Base-by-base conservation (phyloP, 805 yeast genomes). In the Metschnikowia lunata region DNA sequence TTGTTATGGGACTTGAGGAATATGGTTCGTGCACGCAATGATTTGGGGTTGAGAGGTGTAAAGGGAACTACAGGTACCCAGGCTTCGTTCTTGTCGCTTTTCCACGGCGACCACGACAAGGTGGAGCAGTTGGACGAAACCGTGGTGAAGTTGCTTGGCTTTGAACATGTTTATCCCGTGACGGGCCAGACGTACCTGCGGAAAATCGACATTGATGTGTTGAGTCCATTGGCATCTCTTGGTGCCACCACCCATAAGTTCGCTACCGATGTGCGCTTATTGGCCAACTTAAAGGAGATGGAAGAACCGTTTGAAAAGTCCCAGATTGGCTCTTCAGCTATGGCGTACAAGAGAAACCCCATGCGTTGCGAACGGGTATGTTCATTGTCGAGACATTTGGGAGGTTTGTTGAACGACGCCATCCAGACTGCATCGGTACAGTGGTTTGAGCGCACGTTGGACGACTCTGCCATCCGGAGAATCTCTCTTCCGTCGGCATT, bases 1-100 rank as follows among this genome's bases (percentile, higher is more conserved):
- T 75, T 93, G 59, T 76, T 93, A 59, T 93, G 98, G 99, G 99
- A 93, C 71, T 79, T 93, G 67, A 82, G 99, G 72, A 93, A 93
- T 73, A 79, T 93, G 74, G 83, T 78, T 55, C 85, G 99, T 71
- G 98, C 98, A 39, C 84, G 99, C 73, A 85, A 91, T 62, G 99
- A 93, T 66, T 70, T 93, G 55, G 98, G 98, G 38, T 76, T 93
- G 59, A 83, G 99, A 71, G 99, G 99, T 65, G 98, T 90, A 55
- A 93, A 93, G 75, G 99, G 99, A 63, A 93, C 99, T 49, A 93
- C 99, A 39, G 99, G 99, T 69, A 93, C 99, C 34, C 99, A 93
- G 72, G 99, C 87, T 45, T 91, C 98, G 1, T 93, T 93, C 79
- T 74, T 93, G 63, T 79, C 97, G 14, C 78, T 93, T 57, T 93